Percentiles rank a stretch among this genome's conserved stretches.
These are phyloP conservation scores for Fusarium sp. DNA, from an alignment of 2,329 filamentous ascomycete species.

Conservation along the genomic window DNA sequence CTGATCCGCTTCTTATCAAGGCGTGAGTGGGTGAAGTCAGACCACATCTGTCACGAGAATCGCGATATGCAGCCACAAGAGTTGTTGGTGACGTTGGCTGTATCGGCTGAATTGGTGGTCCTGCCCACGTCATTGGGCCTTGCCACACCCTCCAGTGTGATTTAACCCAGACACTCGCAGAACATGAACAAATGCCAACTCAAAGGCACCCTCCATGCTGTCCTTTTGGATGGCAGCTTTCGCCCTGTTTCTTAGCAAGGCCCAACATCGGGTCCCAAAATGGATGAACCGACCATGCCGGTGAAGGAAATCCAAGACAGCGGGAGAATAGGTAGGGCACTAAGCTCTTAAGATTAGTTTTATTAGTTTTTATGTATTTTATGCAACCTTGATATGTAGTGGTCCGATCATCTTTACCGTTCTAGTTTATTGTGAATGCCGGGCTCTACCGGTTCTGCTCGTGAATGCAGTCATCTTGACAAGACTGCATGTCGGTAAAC, in stretches of 20 bases:
- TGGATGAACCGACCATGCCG: not conserved
- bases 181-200: not conserved
- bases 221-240: not conserved
- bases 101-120: not conserved
- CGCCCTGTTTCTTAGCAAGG: not conserved
- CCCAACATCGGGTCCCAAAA: not conserved
- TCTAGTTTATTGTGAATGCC: no score
- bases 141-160: not conserved
- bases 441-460: no score
- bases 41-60: not conserved
- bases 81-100: not conserved
- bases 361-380: no score
- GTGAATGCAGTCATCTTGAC: no score
- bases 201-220: not conserved
- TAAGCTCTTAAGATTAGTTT: no score
- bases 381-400: no score
- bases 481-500: no score
- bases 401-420: no score
- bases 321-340: no score
- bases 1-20: not conserved
- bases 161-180: not conserved
- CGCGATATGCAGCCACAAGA: not conserved
- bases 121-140: not conserved
- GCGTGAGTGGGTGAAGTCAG: not conserved
- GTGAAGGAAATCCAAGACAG: not conserved